Percentiles rank a stretch among this genome's conserved stretches.
Conservation (phyloP, 768 basidiomycete species). For the Cystofilobasidium macerans region DNA sequence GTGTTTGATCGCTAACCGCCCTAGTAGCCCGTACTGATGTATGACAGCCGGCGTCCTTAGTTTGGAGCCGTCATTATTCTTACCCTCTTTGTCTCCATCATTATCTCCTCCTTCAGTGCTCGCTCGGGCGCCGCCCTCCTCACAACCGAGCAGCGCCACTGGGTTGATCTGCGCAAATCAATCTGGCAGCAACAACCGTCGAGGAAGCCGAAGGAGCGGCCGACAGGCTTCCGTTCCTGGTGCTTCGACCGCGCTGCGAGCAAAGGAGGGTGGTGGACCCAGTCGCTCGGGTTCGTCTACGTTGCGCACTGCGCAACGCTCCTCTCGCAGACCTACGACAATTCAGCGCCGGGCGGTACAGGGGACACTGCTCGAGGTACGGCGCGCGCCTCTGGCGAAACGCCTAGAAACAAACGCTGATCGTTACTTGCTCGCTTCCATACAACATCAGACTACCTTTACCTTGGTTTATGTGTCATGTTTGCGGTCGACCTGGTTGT, state of each 20-base stretch:
- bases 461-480: slow-evolving; percentile 57
- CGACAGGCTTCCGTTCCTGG: slow-evolving; percentile 55
- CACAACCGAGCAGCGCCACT: slow-evolving; percentile 73
- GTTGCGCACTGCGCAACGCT: slow-evolving; percentile 68
- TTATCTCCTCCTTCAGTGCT: slow-evolving; percentile 82
- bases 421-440: too few species aligned
- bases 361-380: background rate
- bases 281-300: slow-evolving; percentile 66
- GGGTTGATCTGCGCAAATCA: slow-evolving; percentile 84
- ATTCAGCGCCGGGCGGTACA: background rate
- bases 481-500: slow-evolving; percentile 68
- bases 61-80: slow-evolving; percentile 81
- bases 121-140: slow-evolving; percentile 77
- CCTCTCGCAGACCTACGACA: slow-evolving; percentile 40
- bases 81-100: slow-evolving; percentile 52
- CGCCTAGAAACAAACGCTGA: too few species aligned
- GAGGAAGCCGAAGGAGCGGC: slow-evolving; percentile 59
- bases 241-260: slow-evolving; percentile 81
- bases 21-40: background rate
- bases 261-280: slow-evolving; percentile 89
- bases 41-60: background rate
- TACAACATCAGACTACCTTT: slow-evolving; percentile 71
- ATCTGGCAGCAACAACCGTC: slow-evolving; percentile 47
- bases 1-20: background rate
- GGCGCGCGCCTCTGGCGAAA: too few species aligned